A percentile compares a stretch with the other conserved stretches of the same genome.
Evolutionary conservation across 1,284 basidiomycete genomes (phyloP).

Genomic region (Porphyrellus sp.): DNA sequence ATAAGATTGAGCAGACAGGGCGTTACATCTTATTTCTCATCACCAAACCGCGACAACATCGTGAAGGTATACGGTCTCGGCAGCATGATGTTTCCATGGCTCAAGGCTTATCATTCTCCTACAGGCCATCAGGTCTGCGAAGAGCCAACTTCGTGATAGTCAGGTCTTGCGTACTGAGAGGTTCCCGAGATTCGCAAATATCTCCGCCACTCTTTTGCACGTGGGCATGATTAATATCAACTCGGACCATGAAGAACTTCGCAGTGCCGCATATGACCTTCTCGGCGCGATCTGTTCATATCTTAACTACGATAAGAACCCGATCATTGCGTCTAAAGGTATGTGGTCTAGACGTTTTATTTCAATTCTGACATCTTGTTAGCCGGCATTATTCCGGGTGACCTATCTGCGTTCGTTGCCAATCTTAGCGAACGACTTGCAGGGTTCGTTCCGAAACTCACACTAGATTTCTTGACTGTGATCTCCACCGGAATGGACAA

Average conservation of each 20-base stretch:
- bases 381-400: conserved; percentile 75
- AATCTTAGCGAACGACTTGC: conserved; percentile 73
- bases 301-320: conserved; percentile 71
- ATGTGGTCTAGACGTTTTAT: neutral
- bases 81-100: neutral
- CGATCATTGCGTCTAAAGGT: conserved; percentile 69
- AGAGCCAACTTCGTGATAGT: conserved; percentile 60
- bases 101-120: conserved; percentile 4
- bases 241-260: conserved; percentile 69
- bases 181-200: conserved; percentile 75
- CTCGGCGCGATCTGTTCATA: conserved; percentile 75
- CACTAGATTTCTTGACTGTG: conserved; percentile 84
- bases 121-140: conserved; percentile 66
- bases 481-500: conserved; percentile 67
- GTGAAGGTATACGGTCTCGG: conserved; percentile 56
- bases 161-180: conserved; percentile 60
- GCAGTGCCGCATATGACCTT: conserved; percentile 74
- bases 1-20: conserved; percentile 71
- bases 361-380: conserved; percentile 13
- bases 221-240: conserved; percentile 78
- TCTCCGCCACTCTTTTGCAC: conserved; percentile 79
- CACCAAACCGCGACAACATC: conserved; percentile 64
- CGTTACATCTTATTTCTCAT: conserved; percentile 68
- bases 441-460: conserved; percentile 71
- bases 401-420: conserved; percentile 61